Conservation (phyloP, 179 eudicot species). For the Silene vulgaris region DNA sequence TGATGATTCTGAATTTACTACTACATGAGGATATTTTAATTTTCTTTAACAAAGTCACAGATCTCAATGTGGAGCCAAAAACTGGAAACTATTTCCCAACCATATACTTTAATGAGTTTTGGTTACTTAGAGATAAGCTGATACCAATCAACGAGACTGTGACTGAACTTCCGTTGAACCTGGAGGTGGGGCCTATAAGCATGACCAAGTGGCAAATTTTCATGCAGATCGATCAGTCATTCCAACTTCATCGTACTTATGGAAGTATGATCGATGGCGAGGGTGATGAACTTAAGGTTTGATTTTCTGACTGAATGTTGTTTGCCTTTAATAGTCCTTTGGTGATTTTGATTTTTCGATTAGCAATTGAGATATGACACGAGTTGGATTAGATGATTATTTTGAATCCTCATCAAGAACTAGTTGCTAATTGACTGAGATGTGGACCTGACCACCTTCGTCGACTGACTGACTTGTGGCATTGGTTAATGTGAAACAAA, state of each 20-base stretch:
- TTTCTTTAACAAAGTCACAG: slow-evolving; percentile 42
- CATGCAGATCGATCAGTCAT: slow-evolving; percentile 93
- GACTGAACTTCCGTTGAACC: slow-evolving; percentile 64
- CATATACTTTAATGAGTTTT: slow-evolving; percentile 84
- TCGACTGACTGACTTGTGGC: no score
- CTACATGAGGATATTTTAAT: background rate
- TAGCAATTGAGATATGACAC: background rate
- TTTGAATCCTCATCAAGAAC: background rate
- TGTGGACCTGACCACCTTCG: background rate
- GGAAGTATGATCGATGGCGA: slow-evolving; percentile 99
- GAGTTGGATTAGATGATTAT: background rate
- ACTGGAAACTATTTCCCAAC: slow-evolving; percentile 91
- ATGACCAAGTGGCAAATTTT: slow-evolving; percentile 98
- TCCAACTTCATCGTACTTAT: slow-evolving; percentile 87
- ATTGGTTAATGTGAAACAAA: no score
- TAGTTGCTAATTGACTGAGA: background rate
- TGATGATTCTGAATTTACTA: background rate
- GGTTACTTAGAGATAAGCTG: slow-evolving; percentile 88
- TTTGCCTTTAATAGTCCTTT: slow-evolving; percentile 5
- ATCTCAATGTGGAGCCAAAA: slow-evolving; percentile 67
- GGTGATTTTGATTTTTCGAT: background rate
- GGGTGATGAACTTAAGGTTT: slow-evolving; percentile 97
- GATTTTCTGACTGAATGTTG: slow-evolving; percentile 1
- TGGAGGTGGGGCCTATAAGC: slow-evolving; percentile 93
- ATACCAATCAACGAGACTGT: slow-evolving; percentile 79